Base-by-base conservation (phyloP, 768 basidiomycete genomes). In the Phylloporus scabripes region DNA sequence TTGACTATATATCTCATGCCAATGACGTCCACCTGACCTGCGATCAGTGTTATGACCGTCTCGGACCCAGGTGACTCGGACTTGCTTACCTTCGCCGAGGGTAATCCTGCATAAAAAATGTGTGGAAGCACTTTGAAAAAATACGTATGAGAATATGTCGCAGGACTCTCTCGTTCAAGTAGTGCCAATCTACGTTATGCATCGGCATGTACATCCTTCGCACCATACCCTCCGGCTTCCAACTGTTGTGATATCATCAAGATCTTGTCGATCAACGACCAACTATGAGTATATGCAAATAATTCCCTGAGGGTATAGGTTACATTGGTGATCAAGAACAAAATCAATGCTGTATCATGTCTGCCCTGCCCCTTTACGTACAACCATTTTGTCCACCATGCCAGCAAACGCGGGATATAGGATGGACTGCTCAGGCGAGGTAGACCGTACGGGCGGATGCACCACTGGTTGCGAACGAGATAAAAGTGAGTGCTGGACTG, bases 61-160 rank as follows among this genome's bases (percentile, higher is more conserved):
- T 77, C 82, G 60, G 92, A 97, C 75, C 87, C 86, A 60, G 95
- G 95, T 67, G 96, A 98, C 76, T 93, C 91, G 56, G 95, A 98
- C 71, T 78, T 99, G 63, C 84, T 95, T 64, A 84, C 77, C 67
- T 83, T 91, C 55, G 85, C 89, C 51, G 90, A 91, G 74, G 82
- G 77, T 41, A 78, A 72, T 49, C 74, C 82, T 43, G 70, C 81
- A 65, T 88, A 77, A 79, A 69, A 38, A 46, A 24, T 4, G 23
- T 7, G 14, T 24, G 38, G 34, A 38, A 44, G 15, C n/a, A 18
- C 37, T 39, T 36, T 47, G 47, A 50, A 47, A 32, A 50, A 51
- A 49, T 32, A 21, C 37, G 40, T 52, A 24, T 34, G 47, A 23
- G 20, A 42, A 36, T 32, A 39, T 48, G 40, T 42, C 18, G 9